These are phyloP conservation scores for Fraxinus paxiana DNA, from an alignment of 305 asterid genomes.

Conservation along the genomic window DNA sequence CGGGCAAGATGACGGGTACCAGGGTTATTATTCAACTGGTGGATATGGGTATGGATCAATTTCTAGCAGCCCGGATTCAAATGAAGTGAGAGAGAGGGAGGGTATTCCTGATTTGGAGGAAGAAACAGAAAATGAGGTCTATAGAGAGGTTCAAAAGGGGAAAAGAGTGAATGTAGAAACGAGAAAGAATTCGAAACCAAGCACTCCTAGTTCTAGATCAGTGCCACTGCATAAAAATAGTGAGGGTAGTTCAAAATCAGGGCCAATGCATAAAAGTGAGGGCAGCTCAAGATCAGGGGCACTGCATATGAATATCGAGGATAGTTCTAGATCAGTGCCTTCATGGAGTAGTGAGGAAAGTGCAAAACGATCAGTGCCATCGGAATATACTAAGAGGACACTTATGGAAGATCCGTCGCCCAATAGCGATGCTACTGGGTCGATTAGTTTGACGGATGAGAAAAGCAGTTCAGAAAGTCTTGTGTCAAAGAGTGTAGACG, in stretches of 20 bases:
- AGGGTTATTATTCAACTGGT: constrained; percentile 38
- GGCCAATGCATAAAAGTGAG: constrained; percentile 35
- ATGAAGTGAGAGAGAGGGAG: constrained; percentile 85
- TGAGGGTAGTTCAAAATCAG: constrained; percentile 30
- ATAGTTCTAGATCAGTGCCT: constrained; percentile 25
- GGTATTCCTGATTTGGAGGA: constrained; percentile 99
- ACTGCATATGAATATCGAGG: constrained; percentile 4
- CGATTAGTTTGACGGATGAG: constrained; percentile 51
- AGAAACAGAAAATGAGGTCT: constrained; percentile 70
- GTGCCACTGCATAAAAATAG: constrained; percentile 18
- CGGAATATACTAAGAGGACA: constrained; percentile 29
- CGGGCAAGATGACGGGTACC: constrained; percentile 40
- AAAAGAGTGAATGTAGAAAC: constrained; percentile 32
- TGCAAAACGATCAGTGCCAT: constrained; percentile 35
- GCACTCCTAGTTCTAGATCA: constrained; percentile 35
- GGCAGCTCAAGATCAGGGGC: constrained; percentile 31
- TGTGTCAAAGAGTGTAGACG: constrained; percentile 58
- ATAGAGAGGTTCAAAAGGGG: constrained; percentile 38
- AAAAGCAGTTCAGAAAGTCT: constrained; percentile 51
- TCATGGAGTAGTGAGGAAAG: constrained; percentile 49
- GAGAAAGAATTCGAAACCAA: constrained; percentile 35
- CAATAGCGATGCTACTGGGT: constrained; percentile 36
- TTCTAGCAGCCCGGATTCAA: constrained; percentile 80
- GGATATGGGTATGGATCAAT: constrained; percentile 44
- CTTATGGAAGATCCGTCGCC: constrained; percentile 26